These are phyloP conservation scores for Ilex paraguariensis DNA, from an alignment of 305 asterid species.

Conservation along the genomic window DNA sequence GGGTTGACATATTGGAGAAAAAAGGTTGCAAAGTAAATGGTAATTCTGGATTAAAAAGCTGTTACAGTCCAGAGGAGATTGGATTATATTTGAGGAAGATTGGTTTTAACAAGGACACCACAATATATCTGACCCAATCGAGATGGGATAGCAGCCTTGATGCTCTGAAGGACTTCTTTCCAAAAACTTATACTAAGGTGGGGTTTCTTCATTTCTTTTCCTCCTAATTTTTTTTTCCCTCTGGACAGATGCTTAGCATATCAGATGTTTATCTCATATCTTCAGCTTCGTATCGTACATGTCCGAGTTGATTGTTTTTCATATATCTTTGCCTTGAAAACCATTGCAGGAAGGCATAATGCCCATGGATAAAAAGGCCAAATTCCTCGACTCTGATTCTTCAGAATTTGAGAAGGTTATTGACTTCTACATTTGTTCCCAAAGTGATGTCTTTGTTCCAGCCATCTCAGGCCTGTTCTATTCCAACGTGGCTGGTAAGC, in stretches of 20 bases:
- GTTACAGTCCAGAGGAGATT: slow-evolving; percentile 78
- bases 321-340: slow-evolving; percentile 4
- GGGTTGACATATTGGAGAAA: slow-evolving; percentile 72
- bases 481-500: slow-evolving; percentile 91
- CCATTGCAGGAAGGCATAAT: slow-evolving; percentile 38
- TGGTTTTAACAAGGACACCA: slow-evolving; percentile 79
- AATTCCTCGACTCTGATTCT: slow-evolving; percentile 28
- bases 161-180: slow-evolving; percentile 72
- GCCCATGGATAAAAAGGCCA: slow-evolving; percentile 35
- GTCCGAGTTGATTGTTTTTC: background rate
- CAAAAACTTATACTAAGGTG: slow-evolving; percentile 91
- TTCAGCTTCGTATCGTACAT: too few relatives aligned
- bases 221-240: background rate
- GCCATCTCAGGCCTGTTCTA: slow-evolving; percentile 94
- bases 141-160: slow-evolving; percentile 92
- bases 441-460: slow-evolving; percentile 89
- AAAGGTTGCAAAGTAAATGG: slow-evolving; percentile 67
- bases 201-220: background rate
- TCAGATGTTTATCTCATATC: too few relatives aligned
- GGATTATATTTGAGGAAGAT: slow-evolving; percentile 69
- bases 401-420: slow-evolving; percentile 66
- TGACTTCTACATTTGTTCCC: slow-evolving; percentile 73
- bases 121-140: slow-evolving; percentile 80
- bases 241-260: background rate
- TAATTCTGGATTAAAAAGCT: slow-evolving; percentile 62